Evolutionary conservation across 2,329 filamentous ascomycete species (phyloP), one percentile per base, ranked within the genome.

Genomic region (Diaporthe helianthi): DNA sequence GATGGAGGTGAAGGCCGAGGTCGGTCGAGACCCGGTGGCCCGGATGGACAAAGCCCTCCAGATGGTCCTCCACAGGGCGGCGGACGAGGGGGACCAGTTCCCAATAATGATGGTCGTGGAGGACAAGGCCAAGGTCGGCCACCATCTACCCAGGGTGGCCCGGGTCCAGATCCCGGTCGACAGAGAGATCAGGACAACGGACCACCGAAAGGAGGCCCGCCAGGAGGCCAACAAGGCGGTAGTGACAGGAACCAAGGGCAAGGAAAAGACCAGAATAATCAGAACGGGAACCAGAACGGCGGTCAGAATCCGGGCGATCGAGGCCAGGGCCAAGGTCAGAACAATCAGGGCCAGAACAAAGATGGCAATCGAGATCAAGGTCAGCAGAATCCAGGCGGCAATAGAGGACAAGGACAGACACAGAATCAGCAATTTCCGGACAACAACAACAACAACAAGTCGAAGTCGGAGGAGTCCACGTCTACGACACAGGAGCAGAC

Each of bases 401-500:
- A 61, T 19, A 33, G 12, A 13, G 58, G 58, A 24, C 58, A 61
- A 31, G 65, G 65, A 52, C 67, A 69, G n/a, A 58, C 46, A n/a
- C 47, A 65, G 31, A 54, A 65, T 4, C 36, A 52, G 12, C 55
- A 69, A 17, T n/a, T 29, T 44, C 54, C 36, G 54, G 54, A 61
- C 41, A 61, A 61, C 29, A 61, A 61, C 58, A 61, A 61, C 55
- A 61, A 61, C 55, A 61, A 61, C 26, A 41, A 47, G 41, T 61
- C 58, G 26, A 61, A 61, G 58, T 61, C 41, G 6, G 55, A 61
- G 38, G 38, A 61, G 26, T 47, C 58, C 1, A 61, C 13, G 12
- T 61, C 58, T 13, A 61, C 41, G 7, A 47, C 58, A 3, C 26
- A 61, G n/a, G 58, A 47, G 58, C 41, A 47, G 41, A 61, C 58